phyloP scores from a whole-genome alignment of 257 asterid species.

The Mitragyna speciosa region DNA sequence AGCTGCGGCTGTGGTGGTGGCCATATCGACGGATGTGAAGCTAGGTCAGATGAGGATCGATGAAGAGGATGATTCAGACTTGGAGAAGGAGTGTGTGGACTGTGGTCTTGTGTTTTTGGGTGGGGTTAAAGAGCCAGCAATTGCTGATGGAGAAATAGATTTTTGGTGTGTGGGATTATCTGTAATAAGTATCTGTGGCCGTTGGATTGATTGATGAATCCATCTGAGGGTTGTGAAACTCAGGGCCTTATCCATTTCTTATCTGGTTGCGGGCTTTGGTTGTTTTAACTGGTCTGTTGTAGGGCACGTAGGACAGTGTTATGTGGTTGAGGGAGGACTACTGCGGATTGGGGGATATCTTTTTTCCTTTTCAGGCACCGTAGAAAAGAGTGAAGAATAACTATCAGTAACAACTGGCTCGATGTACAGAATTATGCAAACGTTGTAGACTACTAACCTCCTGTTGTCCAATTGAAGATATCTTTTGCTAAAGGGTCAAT shows the following conservation, averaged over 20 bases:
- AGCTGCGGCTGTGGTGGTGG: slow-evolving; percentile 64
- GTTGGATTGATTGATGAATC: slow-evolving; percentile 47
- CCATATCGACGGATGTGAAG: slow-evolving; percentile 30
- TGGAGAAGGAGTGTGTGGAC: neutral
- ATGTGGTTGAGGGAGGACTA: slow-evolving; percentile 33
- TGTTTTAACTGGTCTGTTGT: slow-evolving; percentile 37
- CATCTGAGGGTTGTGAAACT: slow-evolving; percentile 49
- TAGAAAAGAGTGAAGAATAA: too few relatives aligned
- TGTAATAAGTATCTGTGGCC: slow-evolving; percentile 13
- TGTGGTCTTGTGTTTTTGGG: slow-evolving; percentile 1
- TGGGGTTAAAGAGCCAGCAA: slow-evolving; percentile 39
- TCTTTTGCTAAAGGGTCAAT: too few relatives aligned
- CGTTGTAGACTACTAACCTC: too few relatives aligned
- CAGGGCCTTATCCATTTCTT: slow-evolving; percentile 68
- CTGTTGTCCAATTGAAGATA: too few relatives aligned
- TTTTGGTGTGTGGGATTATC: slow-evolving; percentile 30
- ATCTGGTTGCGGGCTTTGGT: slow-evolving; percentile 43
- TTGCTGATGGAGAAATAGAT: slow-evolving; percentile 39
- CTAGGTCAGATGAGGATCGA: neutral
- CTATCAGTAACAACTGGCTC: too few relatives aligned
- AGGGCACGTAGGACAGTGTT: slow-evolving; percentile 35
- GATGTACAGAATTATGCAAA: too few relatives aligned
- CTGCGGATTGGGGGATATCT: slow-evolving; percentile 9
- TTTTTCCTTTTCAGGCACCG: neutral
- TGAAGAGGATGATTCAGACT: neutral